Conservation (phyloP, 345 rosid species). For the Brassica nigra region DNA sequence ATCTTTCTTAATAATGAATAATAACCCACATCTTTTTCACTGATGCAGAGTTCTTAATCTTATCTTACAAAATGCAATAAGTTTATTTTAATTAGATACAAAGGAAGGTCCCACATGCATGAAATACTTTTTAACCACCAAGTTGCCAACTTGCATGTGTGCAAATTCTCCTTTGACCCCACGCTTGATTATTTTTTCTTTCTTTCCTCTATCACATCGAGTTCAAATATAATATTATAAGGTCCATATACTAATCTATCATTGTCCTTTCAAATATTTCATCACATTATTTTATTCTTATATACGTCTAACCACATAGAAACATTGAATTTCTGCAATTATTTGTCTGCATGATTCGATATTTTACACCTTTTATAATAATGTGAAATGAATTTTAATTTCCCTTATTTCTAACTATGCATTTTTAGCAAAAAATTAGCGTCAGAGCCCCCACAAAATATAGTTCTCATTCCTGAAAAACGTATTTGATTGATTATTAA, state of each 20-base stretch:
- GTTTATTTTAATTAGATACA: slow-evolving; percentile 9
- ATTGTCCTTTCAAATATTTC: slow-evolving; percentile 26
- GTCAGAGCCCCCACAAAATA: not conserved
- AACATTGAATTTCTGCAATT: slow-evolving; percentile 29
- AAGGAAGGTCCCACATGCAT: slow-evolving; percentile 36
- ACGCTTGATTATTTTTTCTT: slow-evolving; percentile 22
- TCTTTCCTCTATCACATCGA: slow-evolving; percentile 24
- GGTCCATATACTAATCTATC: slow-evolving; percentile 21
- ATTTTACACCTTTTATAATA: slow-evolving; percentile 7
- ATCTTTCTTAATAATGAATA: slow-evolving; percentile 3
- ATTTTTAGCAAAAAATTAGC: not conserved
- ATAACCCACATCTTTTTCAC: slow-evolving; percentile 17
- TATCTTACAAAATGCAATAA: slow-evolving; percentile 22
- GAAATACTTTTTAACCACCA: slow-evolving; percentile 40
- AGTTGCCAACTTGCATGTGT: slow-evolving; percentile 45
- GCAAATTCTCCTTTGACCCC: slow-evolving; percentile 41
- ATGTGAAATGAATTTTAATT: slow-evolving; percentile 20
- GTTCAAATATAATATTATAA: not conserved
- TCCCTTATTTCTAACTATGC: not conserved
- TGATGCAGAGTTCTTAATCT: slow-evolving; percentile 11
- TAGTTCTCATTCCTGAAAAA: not conserved
- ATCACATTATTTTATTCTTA: not conserved
- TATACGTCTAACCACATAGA: slow-evolving; percentile 20
- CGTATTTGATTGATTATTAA: not conserved
- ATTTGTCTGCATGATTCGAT: slow-evolving; percentile 26